Conservation (phyloP, 495 filamentous ascomycete genomes). For the Neohortaea acidophila region DNA sequence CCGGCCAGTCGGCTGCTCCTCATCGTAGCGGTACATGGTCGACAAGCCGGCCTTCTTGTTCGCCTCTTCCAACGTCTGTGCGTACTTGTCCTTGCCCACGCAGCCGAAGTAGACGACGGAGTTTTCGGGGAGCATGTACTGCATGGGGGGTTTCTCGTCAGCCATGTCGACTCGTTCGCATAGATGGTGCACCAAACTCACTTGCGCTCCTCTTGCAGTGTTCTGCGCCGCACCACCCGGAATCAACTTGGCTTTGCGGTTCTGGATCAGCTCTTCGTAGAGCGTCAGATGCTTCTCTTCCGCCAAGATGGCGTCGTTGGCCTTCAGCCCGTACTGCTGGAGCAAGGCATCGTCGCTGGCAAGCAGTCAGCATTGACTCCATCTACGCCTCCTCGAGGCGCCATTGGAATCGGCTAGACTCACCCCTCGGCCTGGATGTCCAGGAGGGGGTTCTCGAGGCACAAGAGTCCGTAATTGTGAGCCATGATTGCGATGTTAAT, state of each 20-base stretch:
- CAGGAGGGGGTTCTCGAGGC: conserved; percentile 91
- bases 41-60: conserved; percentile 68
- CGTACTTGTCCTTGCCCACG: conserved; percentile 82
- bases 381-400: conserved; percentile 4
- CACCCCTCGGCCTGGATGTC: conserved; percentile 84
- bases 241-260: conserved; percentile 81
- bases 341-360: conserved; percentile 58
- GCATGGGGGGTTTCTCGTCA: conserved; percentile 13
- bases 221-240: conserved; percentile 97
- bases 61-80: conserved; percentile 65
- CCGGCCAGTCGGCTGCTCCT: conserved; percentile 66
- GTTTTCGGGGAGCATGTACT: conserved; percentile 82
- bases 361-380: conserved; percentile 2
- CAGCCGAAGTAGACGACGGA: conserved; percentile 86
- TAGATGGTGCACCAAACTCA: conserved; percentile 19
- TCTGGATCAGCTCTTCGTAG: conserved; percentile 81
- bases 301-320: conserved; percentile 94
- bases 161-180: conserved; percentile 1
- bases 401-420: conserved; percentile 7
- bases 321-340: conserved; percentile 80
- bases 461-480: conserved; percentile 54
- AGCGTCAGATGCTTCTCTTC: conserved; percentile 75
- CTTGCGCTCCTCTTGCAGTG: conserved; percentile 84
- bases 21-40: conserved; percentile 84
- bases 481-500: conserved; percentile 1